Evolutionary conservation across 2,329 filamentous ascomycete genomes (phyloP).

Genomic region (Nigrospora oryzae): DNA sequence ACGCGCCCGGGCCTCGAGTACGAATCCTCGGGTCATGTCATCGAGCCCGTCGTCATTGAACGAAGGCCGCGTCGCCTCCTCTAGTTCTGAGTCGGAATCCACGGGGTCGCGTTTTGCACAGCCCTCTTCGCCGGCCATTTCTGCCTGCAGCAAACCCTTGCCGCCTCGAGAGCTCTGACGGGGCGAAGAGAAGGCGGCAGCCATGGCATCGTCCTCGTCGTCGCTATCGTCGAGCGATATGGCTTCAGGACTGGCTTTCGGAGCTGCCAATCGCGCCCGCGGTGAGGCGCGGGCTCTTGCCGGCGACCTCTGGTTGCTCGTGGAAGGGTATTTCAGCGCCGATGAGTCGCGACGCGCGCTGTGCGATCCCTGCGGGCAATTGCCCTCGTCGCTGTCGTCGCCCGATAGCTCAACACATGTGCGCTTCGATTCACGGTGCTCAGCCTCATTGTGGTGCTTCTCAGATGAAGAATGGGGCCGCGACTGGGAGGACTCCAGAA

Average conservation of each 20-base stretch:
- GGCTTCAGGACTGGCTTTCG: slow-evolving; percentile 4
- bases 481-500: too few relatives aligned
- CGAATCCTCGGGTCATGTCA: slow-evolving; percentile 36
- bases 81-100: too few relatives aligned
- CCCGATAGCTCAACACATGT: not conserved
- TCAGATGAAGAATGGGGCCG: too few relatives aligned
- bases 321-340: too few relatives aligned
- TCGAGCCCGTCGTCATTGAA: slow-evolving; percentile 18
- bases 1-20: slow-evolving; percentile 31
- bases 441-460: too few relatives aligned
- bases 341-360: not conserved
- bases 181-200: too few relatives aligned
- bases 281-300: not conserved
- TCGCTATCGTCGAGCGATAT: slow-evolving; percentile 16
- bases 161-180: too few relatives aligned
- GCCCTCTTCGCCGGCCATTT: too few relatives aligned
- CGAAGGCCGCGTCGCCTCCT: not conserved
- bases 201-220: slow-evolving; percentile 4
- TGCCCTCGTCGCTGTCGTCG: not conserved
- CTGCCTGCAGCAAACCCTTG: too few relatives aligned
- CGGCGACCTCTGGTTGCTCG: not conserved
- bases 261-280: not conserved
- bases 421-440: not conserved
- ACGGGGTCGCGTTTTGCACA: too few relatives aligned
- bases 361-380: too few relatives aligned